A percentile compares a stretch with the other conserved stretches of the same genome.
Evolutionary conservation across 345 rosid genomes (phyloP).

Genomic region (Reutealis trisperma): DNA sequence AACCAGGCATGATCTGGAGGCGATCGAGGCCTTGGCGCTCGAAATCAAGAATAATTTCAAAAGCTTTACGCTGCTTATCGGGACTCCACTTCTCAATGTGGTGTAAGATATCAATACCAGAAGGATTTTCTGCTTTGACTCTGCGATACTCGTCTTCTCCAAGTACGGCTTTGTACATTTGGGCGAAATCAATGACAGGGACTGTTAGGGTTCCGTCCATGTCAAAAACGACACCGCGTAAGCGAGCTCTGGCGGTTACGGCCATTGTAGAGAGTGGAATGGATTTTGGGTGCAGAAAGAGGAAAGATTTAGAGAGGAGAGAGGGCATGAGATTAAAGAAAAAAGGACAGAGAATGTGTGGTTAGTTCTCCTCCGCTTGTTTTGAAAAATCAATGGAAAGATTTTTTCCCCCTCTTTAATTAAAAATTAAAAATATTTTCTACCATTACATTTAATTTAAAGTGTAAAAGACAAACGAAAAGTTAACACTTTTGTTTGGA

Average conservation of each 20-base stretch:
- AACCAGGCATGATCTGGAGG: conserved; percentile 95
- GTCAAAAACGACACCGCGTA: conserved; percentile 32
- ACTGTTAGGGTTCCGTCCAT: conserved; percentile 85
- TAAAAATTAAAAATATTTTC: too few species aligned
- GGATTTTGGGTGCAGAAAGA: conserved; percentile 21
- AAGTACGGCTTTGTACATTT: conserved; percentile 85
- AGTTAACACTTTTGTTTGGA: too few species aligned
- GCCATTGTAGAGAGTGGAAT: conserved; percentile 27
- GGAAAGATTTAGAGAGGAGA: conserved; percentile 26
- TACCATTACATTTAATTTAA: too few species aligned
- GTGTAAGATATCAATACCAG: conserved; percentile 83
- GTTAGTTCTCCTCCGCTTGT: not conserved
- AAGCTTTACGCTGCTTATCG: conserved; percentile 58
- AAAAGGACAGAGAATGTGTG: not conserved
- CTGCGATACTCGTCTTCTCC: conserved; percentile 75
- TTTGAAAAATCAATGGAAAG: too few species aligned
- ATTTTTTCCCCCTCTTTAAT: too few species aligned
- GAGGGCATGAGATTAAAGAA: conserved; percentile 22
- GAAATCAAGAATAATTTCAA: conserved; percentile 60
- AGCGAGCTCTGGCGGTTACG: conserved; percentile 19
- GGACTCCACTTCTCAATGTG: conserved; percentile 73
- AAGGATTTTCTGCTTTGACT: conserved; percentile 62
- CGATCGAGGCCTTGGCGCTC: conserved; percentile 78
- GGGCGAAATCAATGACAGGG: conserved; percentile 85
- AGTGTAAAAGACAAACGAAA: too few species aligned